phyloP scores from a whole-genome alignment of 768 basidiomycete genomes.

The Rhizopogon vesiculosus region DNA sequence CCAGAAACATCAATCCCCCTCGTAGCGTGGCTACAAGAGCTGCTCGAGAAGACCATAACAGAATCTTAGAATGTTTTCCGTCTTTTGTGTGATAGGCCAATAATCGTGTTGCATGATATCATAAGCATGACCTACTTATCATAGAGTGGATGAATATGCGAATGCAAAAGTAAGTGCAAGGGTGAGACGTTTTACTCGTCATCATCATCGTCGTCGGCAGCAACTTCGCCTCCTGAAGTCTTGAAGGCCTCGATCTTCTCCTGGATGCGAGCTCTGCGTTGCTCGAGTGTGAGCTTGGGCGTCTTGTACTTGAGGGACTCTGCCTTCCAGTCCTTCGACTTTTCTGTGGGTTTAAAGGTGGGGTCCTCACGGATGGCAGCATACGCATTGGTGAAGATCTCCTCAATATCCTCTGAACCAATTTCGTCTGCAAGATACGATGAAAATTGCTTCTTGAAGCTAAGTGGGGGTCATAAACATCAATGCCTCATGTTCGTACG shows the following conservation, averaged over 20 bases:
- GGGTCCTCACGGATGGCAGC: slow-evolving; percentile 96
- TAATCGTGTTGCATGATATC: slow-evolving; percentile 10
- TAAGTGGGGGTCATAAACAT: slow-evolving; percentile 23
- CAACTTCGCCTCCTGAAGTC: slow-evolving; percentile 44
- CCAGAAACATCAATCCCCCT: slow-evolving; percentile 31
- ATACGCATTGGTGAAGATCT: slow-evolving; percentile 90
- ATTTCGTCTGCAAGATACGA: slow-evolving; percentile 93
- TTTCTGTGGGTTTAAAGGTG: slow-evolving; percentile 82
- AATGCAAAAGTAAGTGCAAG: neutral
- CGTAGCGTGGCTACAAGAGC: slow-evolving; percentile 50
- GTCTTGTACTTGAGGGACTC: slow-evolving; percentile 72
- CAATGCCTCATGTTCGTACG: neutral
- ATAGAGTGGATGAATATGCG: slow-evolving; percentile 4
- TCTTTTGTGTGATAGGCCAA: slow-evolving; percentile 2
- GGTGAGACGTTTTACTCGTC: slow-evolving; percentile 50
- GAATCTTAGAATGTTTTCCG: slow-evolving; percentile 9
- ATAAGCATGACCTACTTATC: slow-evolving; percentile 14
- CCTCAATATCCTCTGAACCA: slow-evolving; percentile 95
- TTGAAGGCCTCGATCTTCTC: slow-evolving; percentile 90
- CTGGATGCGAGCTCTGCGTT: slow-evolving; percentile 79
- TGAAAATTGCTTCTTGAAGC: slow-evolving; percentile 97
- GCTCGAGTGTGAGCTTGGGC: slow-evolving; percentile 63
- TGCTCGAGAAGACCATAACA: slow-evolving; percentile 37
- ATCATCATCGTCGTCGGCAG: slow-evolving; percentile 32
- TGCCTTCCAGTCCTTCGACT: slow-evolving; percentile 87